Conservation (phyloP, 2,329 filamentous ascomycete genomes). For the Corynespora cassiicola region DNA sequence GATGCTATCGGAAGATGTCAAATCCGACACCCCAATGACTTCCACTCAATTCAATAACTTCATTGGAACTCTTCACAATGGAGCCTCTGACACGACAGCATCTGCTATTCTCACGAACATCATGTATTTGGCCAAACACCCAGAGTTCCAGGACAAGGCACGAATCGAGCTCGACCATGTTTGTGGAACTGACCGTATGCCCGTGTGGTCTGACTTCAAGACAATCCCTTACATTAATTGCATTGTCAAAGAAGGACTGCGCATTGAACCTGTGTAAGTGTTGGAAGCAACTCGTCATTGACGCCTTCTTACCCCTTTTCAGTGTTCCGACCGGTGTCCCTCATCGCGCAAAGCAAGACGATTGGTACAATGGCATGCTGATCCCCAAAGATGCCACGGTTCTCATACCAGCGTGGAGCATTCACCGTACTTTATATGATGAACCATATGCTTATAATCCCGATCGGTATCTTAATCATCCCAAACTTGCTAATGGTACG, state of each 20-base stretch:
- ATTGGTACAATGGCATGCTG: constrained; percentile 25
- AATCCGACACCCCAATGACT: constrained; percentile 7
- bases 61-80: constrained; percentile 13
- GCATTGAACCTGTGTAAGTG: constrained; percentile 33
- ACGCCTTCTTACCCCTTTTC: background rate
- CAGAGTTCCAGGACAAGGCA: constrained; percentile 10
- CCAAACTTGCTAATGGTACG: constrained; percentile 42
- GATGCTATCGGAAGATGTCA: constrained; percentile 8
- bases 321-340: constrained; percentile 10
- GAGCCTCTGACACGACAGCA: constrained; percentile 14
- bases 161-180: constrained; percentile 19
- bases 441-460: too few relatives aligned
- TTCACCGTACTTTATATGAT: constrained; percentile 9
- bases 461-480: constrained; percentile 41
- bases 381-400: constrained; percentile 25
- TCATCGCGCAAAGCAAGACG: constrained; percentile 15
- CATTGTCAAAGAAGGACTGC: constrained; percentile 35
- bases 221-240: constrained; percentile 40
- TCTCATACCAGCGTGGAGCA: constrained; percentile 22
- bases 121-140: constrained; percentile 11
- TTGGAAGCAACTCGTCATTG: too few relatives aligned
- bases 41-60: constrained; percentile 11
- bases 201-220: constrained; percentile 13
- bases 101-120: constrained; percentile 8
- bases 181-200: constrained; percentile 19